A percentile compares a stretch with the other conserved stretches of the same genome.
These are phyloP conservation scores for Arabis hirsuta DNA, from an alignment of 345 rosid species.

Conservation along the genomic window DNA sequence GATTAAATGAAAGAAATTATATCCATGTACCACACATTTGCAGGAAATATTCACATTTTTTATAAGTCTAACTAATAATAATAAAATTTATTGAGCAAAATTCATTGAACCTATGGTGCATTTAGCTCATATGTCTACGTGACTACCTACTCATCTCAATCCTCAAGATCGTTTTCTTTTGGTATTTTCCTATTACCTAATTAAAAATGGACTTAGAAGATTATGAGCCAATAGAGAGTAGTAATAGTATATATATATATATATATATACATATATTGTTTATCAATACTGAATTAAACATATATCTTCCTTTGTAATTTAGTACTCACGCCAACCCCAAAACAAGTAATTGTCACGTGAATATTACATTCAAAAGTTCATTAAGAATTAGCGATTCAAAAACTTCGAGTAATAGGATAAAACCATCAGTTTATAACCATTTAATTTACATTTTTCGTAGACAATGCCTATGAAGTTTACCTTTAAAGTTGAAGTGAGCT, in stretches of 20 bases:
- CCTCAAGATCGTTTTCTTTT: constrained; percentile 15
- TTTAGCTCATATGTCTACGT: constrained; percentile 31
- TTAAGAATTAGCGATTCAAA: background rate
- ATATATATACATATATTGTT: background rate
- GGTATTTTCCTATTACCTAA: background rate
- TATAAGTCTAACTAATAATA: constrained; percentile 30
- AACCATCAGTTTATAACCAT: background rate
- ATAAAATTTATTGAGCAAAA: constrained; percentile 4
- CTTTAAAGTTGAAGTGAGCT: background rate
- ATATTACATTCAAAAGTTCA: background rate
- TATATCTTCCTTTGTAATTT: background rate
- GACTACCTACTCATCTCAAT: constrained; percentile 31
- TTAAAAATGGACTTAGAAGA: background rate
- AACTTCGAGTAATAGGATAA: background rate
- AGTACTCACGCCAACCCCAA: background rate
- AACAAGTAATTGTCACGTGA: background rate
- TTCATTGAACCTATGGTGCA: constrained; percentile 39
- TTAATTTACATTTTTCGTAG: background rate
- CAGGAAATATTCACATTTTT: constrained; percentile 26
- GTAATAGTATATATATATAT: background rate
- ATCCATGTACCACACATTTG: constrained; percentile 16
- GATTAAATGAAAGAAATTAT: constrained; percentile 6
- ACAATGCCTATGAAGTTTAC: background rate
- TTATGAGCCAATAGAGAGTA: background rate
- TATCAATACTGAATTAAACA: background rate